A percentile compares a stretch with the other conserved stretches of the same genome.
Evolutionary conservation across 257 asterid species (phyloP).

Genomic region (Jacaranda mimosifolia): DNA sequence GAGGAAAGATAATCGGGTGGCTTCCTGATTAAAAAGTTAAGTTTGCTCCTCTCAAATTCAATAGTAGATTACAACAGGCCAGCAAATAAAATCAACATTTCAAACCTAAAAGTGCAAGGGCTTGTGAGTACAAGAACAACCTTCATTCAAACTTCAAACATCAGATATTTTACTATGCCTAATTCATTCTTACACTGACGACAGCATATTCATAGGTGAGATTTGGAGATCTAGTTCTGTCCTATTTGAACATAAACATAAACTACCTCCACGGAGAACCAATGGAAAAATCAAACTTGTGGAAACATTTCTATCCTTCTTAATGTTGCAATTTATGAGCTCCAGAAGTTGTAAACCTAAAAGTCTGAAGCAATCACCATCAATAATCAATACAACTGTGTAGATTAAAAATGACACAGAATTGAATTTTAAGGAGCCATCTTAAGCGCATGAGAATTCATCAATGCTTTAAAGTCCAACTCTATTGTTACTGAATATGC

Average conservation of each 20-base stretch:
- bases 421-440: not conserved
- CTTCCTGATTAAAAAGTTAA: slow-evolving; percentile 18
- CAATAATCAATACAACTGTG: not conserved
- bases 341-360: slow-evolving; percentile 18
- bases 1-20: not conserved
- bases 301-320: slow-evolving; percentile 1
- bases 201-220: slow-evolving; percentile 16
- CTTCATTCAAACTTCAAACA: slow-evolving; percentile 6
- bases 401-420: slow-evolving; percentile 1
- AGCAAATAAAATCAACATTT: slow-evolving; percentile 8
- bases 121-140: slow-evolving; percentile 14
- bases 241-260: not conserved
- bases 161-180: slow-evolving; percentile 25
- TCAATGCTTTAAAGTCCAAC: not conserved
- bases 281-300: not conserved
- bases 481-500: slow-evolving; percentile 8
- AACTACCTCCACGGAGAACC: slow-evolving; percentile 14
- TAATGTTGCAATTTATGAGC: not conserved
- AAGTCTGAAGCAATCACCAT: not conserved
- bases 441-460: not conserved
- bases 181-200: slow-evolving; percentile 8
- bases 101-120: slow-evolving; percentile 23
- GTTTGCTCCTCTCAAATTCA: slow-evolving; percentile 1
- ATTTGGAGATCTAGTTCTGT: not conserved
- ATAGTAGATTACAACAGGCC: slow-evolving; percentile 4